Percentiles rank a stretch among this genome's conserved stretches.
These are phyloP conservation scores for Euphorbia schlechtendalii DNA, from an alignment of 441 rosid genomes.

Conservation along the genomic window DNA sequence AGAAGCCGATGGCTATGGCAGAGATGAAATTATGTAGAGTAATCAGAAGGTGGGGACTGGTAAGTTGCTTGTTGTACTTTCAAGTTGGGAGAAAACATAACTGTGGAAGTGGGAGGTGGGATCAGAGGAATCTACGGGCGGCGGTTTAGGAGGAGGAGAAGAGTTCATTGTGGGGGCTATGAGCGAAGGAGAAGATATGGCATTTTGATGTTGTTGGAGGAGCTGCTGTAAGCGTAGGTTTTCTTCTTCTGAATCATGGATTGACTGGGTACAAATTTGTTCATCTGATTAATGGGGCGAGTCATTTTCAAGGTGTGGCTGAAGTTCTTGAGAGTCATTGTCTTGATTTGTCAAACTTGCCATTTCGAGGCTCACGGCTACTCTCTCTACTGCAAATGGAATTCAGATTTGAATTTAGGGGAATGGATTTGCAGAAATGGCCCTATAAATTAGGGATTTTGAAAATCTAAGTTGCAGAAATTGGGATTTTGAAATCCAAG, in stretches of 20 bases:
- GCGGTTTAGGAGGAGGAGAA: conserved; percentile 15
- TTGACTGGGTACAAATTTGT: not conserved
- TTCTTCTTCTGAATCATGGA: not conserved
- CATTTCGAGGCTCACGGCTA: too few species aligned
- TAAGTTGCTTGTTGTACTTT: conserved; percentile 11
- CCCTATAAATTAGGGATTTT: too few species aligned
- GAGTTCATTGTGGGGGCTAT: conserved; percentile 14
- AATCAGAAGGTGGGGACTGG: conserved; percentile 14
- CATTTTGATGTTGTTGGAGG: too few species aligned
- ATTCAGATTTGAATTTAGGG: too few species aligned
- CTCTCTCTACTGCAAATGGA: too few species aligned
- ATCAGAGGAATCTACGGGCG: conserved; percentile 13
- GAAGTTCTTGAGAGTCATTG: not conserved
- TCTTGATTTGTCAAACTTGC: not conserved
- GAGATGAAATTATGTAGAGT: conserved; percentile 18
- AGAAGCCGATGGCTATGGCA: conserved; percentile 17
- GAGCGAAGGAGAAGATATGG: too few species aligned
- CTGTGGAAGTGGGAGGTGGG: conserved; percentile 19
- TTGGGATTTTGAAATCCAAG: too few species aligned
- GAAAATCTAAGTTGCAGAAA: too few species aligned
- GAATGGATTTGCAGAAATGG: too few species aligned
- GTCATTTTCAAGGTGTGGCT: not conserved
- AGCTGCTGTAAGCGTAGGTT: not conserved
- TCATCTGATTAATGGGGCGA: not conserved
- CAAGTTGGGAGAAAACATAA: conserved; percentile 24